phyloP scores from a whole-genome alignment of 2,329 filamentous ascomycete genomes.

The Xylaria sp. region DNA sequence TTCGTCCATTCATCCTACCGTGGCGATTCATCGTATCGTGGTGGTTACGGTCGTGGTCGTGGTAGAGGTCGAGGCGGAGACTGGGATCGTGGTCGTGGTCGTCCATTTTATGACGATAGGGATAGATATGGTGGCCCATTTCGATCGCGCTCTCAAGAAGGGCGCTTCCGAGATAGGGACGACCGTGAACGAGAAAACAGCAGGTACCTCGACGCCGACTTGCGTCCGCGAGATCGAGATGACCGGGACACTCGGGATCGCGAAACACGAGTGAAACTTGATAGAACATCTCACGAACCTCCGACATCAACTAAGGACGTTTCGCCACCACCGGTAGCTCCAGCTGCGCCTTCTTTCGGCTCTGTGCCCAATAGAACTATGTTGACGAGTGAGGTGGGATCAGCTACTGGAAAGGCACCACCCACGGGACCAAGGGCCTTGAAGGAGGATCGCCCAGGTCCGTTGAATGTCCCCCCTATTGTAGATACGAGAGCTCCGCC shows the following conservation, averaged over 20 bases:
- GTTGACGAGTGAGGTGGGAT: slow-evolving; percentile 50
- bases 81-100: slow-evolving; percentile 60
- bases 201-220: slow-evolving; percentile 52
- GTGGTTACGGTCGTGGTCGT: slow-evolving; percentile 66
- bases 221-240: slow-evolving; percentile 59
- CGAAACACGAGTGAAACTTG: slow-evolving; percentile 58
- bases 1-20: slow-evolving; percentile 66
- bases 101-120: slow-evolving; percentile 69
- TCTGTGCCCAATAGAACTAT: slow-evolving; percentile 61
- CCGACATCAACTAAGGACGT: slow-evolving; percentile 60
- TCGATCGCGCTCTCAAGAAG: slow-evolving; percentile 73
- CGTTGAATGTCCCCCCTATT: slow-evolving; percentile 53
- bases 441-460: slow-evolving; percentile 59
- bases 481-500: slow-evolving; percentile 53
- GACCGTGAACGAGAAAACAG: slow-evolving; percentile 52
- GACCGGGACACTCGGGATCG: slow-evolving; percentile 59
- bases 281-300: slow-evolving; percentile 63
- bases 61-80: slow-evolving; percentile 61
- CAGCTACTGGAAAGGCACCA: slow-evolving; percentile 58
- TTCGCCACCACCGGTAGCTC: slow-evolving; percentile 67
- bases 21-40: slow-evolving; percentile 61
- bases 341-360: slow-evolving; percentile 68
- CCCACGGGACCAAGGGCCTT: slow-evolving; percentile 65
- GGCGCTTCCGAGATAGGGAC: slow-evolving; percentile 65
- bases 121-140: slow-evolving; percentile 60